Evolutionary conservation across 31 red algal species (phyloP), one percentile per base, ranked within the genome.

Genomic region (Bonnemaisonia californica): DNA sequence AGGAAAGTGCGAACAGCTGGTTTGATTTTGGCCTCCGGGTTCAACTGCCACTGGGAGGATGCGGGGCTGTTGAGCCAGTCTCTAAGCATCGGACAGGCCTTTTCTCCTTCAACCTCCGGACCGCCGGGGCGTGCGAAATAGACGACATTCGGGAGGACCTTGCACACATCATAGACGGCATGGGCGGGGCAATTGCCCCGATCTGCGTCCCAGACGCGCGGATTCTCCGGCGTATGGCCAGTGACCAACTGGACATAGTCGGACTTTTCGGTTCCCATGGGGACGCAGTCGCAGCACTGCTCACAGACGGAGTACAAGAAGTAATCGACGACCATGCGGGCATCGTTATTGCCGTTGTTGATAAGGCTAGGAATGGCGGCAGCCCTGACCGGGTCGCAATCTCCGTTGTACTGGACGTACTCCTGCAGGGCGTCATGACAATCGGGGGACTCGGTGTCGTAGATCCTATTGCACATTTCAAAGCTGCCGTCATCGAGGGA

Each of bases 301-400:
- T 92, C 89, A 60, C 89, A 92, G 8, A 85, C 67, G 1, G 81
- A 80, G 75, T 92, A 92, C 57, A 92, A 51, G 41, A 92, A 85
- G 67, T 92, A 92, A 62, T 82, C 79, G 36, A 91, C 18, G 48
- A 64, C 51, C 41, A 45, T 71, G 11, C 54, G 30, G 38, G 79
- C 71, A 45, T 34, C 64, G 28, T 64, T 28, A 30, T 37, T 45
- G 24, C 34, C 69, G 26, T 22, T 27, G 2, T 29, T 51, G 37
- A 79, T 60, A 24, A 81, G 22, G 2, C 70, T 55, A 1, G 65
- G 55, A 3, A 89, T 39, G 19, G 77, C 75, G 13, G 66, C 34
- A 9, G 86, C 57, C 22, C 86, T 76, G 28, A 74, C 76, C 7
- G 67, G 58, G 56, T 89, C 86, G 45, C 86, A 89, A 47, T 76